These are phyloP conservation scores for Phytophthora ramorum DNA, from an alignment of 352 stramenopile genomes.

Conservation along the genomic window DNA sequence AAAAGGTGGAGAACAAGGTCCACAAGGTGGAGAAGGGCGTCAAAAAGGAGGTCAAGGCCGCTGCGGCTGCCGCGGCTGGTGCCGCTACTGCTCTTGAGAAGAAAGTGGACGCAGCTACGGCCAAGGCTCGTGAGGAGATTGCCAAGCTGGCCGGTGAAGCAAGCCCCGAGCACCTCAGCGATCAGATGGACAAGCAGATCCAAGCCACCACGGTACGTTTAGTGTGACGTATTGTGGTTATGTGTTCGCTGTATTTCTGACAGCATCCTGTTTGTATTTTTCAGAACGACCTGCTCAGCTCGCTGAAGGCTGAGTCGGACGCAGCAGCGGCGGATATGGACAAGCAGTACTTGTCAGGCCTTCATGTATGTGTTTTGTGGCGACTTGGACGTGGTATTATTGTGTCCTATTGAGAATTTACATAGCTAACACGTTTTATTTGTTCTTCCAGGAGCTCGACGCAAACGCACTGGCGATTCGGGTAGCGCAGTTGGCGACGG, in stretches of 20 bases:
- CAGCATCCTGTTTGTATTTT: neutral
- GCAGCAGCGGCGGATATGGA: conserved; percentile 68
- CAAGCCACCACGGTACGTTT: conserved; percentile 62
- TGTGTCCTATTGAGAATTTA: neutral
- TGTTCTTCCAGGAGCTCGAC: conserved; percentile 60
- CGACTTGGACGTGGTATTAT: neutral
- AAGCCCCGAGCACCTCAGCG: conserved; percentile 48
- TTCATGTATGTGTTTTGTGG: conserved; percentile 51
- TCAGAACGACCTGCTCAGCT: conserved; percentile 71
- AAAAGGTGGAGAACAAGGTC: conserved; percentile 44
- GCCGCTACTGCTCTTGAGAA: conserved; percentile 54
- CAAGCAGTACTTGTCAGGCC: conserved; percentile 76
- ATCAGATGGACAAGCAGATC: conserved; percentile 72
- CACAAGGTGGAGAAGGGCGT: conserved; percentile 40
- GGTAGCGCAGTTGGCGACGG: conserved; percentile 77
- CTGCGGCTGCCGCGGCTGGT: conserved; percentile 26
- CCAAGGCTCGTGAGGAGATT: conserved; percentile 70
- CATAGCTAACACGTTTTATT: conserved; percentile 7
- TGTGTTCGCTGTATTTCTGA: conserved; percentile 1
- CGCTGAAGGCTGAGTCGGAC: conserved; percentile 64
- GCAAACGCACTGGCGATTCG: conserved; percentile 75
- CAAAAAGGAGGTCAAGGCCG: conserved; percentile 44
- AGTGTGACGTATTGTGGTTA: neutral
- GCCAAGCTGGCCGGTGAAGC: conserved; percentile 60
- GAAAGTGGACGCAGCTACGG: conserved; percentile 66